Evolutionary conservation across 2,329 filamentous ascomycete species (phyloP).

Genomic region (Aspergillus fumigatus): DNA sequence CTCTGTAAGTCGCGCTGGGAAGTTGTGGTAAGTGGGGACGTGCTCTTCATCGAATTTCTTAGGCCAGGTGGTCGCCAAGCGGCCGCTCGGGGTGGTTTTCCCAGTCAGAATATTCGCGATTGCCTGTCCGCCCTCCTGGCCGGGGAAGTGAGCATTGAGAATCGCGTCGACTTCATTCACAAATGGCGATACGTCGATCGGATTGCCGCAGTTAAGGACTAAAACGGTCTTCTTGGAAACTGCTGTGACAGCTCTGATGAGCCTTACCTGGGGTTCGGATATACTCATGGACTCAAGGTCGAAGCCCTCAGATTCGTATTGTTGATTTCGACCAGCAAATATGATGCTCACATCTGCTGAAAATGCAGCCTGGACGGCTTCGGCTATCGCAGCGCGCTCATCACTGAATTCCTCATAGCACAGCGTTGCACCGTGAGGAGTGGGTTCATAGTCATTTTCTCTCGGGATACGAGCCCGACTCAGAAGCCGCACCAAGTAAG

Average conservation of each 20-base stretch:
- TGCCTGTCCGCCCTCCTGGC: conserved; percentile 63
- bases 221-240: conserved; percentile 10
- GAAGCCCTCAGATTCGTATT: conserved; percentile 4
- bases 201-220: conserved; percentile 15
- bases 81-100: conserved; percentile 59
- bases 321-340: conserved; percentile 7
- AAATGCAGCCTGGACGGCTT: conserved; percentile 9
- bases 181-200: conserved; percentile 11
- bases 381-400: conserved; percentile 3
- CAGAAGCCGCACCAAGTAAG: conserved; percentile 4
- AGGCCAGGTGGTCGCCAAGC: conserved; percentile 62
- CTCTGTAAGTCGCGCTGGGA: conserved; percentile 57
- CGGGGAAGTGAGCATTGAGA: conserved; percentile 66
- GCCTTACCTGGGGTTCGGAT: conserved; percentile 7
- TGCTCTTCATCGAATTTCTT: conserved; percentile 57
- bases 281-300: conserved; percentile 2
- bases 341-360: conserved; percentile 10
- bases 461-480: conserved; percentile 6
- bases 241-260: conserved; percentile 14
- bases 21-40: conserved; percentile 64
- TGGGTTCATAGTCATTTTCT: conserved; percentile 7
- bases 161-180: conserved; percentile 56
- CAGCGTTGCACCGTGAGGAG: conserved; percentile 5
- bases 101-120: conserved; percentile 64
- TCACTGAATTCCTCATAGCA: conserved; percentile 5